A percentile compares a stretch with the other conserved stretches of the same genome.
Conservation (phyloP, 1,284 basidiomycete genomes). For the Pulveroboletus sp. region DNA sequence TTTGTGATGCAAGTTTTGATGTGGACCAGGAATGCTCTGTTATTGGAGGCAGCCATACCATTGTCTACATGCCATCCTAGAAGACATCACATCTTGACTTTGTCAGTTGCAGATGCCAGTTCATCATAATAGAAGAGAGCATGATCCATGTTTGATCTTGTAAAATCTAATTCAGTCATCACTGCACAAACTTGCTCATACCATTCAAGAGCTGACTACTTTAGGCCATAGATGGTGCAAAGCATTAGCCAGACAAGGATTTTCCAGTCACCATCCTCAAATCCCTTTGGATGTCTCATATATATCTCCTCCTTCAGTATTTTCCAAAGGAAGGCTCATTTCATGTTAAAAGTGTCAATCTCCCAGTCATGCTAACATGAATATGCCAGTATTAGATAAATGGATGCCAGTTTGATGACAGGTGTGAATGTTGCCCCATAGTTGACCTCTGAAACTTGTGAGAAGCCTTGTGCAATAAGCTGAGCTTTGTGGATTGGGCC, state of each 20-base stretch:
- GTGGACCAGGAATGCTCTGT: too few species aligned
- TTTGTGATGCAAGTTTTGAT: too few species aligned
- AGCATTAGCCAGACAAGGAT: neutral
- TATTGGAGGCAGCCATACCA: too few species aligned
- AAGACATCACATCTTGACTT: too few species aligned
- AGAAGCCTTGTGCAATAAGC: constrained; percentile 41
- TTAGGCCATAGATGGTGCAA: constrained; percentile 6
- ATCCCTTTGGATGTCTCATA: constrained; percentile 9
- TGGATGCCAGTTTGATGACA: constrained; percentile 17
- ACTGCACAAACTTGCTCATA: constrained; percentile 6
- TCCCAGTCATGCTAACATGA: constrained; percentile 22
- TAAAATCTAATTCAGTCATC: constrained; percentile 1
- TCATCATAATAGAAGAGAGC: constrained; percentile 15
- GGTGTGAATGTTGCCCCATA: constrained; percentile 32
- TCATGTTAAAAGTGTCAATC: constrained; percentile 18
- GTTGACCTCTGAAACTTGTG: constrained; percentile 41
- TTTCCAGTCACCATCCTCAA: constrained; percentile 5
- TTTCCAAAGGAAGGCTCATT: constrained; percentile 2
- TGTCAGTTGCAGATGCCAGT: rapidly evolving
- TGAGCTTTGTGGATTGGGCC: constrained; percentile 36
- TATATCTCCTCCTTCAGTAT: constrained; percentile 10
- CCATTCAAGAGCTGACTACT: constrained; percentile 12
- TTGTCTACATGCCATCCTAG: too few species aligned
- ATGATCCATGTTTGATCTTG: neutral
- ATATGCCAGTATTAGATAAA: constrained; percentile 35